phyloP scores from a whole-genome alignment of 352 stramenopile species.

The Pythium dissimile region DNA sequence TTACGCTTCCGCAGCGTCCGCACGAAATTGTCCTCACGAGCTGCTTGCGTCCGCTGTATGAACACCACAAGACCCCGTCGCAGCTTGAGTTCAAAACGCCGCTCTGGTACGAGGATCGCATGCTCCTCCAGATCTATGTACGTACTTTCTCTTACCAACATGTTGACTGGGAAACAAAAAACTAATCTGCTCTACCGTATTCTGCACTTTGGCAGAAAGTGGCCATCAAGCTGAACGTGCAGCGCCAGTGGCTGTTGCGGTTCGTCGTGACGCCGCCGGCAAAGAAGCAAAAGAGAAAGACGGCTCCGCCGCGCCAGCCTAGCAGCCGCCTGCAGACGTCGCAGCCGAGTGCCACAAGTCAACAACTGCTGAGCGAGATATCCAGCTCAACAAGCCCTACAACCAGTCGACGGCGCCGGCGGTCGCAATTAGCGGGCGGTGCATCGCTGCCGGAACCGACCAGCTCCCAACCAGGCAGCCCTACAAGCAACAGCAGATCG shows the following conservation, averaged over 20 bases:
- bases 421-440: not conserved
- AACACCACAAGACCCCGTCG: slow-evolving; percentile 34
- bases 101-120: slow-evolving; percentile 43
- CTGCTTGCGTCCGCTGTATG: slow-evolving; percentile 31
- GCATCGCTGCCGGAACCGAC: not conserved
- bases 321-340: not conserved
- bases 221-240: slow-evolving; percentile 13
- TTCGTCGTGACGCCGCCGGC: not conserved
- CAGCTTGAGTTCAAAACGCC: slow-evolving; percentile 39
- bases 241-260: slow-evolving; percentile 14
- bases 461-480: slow-evolving; percentile 1
- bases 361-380: not conserved
- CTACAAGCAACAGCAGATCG: not conserved
- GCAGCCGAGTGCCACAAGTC: not conserved
- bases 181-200: not conserved
- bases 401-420: not conserved
- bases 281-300: not conserved
- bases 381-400: not conserved
- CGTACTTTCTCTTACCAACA: slow-evolving; percentile 10
- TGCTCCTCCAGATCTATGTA: slow-evolving; percentile 48
- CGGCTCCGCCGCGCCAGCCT: not conserved
- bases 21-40: slow-evolving; percentile 14
- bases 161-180: not conserved
- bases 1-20: slow-evolving; percentile 35
- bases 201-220: slow-evolving; percentile 13